Conservation (phyloP, 352 stramenopile species). For the Phytophthora megakarya region DNA sequence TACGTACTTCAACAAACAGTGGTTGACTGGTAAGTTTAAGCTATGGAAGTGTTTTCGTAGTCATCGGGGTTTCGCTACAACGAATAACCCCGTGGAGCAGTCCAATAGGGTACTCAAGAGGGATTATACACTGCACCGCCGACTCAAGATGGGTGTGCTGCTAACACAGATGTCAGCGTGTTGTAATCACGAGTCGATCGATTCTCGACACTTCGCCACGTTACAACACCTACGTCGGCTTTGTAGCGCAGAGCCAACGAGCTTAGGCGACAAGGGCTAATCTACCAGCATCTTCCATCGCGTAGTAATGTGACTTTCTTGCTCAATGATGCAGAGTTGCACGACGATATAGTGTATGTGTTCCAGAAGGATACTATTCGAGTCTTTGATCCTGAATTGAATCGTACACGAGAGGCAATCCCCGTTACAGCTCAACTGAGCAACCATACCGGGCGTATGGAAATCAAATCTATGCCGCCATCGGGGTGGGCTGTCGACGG, state of each 20-base stretch:
- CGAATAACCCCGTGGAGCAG: constrained; percentile 12
- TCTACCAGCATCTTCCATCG: background rate
- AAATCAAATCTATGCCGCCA: no score
- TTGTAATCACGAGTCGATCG: constrained; percentile 1
- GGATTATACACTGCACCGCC: constrained; percentile 1
- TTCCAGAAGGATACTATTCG: background rate
- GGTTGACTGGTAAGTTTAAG: constrained; percentile 5
- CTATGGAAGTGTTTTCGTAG: background rate
- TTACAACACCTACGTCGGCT: background rate
- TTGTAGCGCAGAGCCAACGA: background rate
- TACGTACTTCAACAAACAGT: constrained; percentile 10
- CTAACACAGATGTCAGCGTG: background rate
- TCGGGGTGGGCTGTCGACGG: no score
- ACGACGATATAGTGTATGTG: background rate
- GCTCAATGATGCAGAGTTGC: background rate
- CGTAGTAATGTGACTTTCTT: background rate
- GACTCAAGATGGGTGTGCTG: constrained; percentile 11
- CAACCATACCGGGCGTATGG: no score
- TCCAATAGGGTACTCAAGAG: constrained; percentile 1
- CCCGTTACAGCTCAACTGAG: no score
- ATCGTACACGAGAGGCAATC: no score
- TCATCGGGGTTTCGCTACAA: constrained; percentile 6
- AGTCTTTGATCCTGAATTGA: constrained; percentile 1
- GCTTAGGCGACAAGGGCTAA: background rate
- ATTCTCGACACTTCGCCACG: background rate